These are phyloP conservation scores for Rhodotorula sp. DNA, from an alignment of 1,284 basidiomycete genomes.

Conservation along the genomic window DNA sequence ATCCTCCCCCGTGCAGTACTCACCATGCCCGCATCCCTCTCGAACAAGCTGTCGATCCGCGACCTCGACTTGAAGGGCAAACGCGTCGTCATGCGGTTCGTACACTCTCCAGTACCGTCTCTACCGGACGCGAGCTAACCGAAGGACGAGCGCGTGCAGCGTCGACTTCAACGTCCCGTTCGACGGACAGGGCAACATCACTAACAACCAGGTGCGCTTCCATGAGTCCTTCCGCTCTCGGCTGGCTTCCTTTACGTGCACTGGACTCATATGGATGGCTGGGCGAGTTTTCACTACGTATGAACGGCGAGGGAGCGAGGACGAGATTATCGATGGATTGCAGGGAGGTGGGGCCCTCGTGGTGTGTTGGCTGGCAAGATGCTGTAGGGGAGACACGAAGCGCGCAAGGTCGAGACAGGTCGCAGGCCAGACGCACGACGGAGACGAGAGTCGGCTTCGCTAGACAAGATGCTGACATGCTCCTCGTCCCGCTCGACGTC, in stretches of 20 bases:
- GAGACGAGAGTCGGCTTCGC: too few species aligned
- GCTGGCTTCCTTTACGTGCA: not conserved
- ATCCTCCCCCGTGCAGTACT: not conserved
- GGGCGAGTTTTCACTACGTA: too few species aligned
- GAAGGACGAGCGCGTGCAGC: slow-evolving; percentile 5
- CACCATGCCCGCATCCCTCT: slow-evolving; percentile 12
- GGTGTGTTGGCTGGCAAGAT: not conserved
- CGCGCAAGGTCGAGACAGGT: too few species aligned
- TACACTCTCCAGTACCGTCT: not conserved
- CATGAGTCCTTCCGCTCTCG: not conserved
- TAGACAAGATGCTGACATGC: not conserved
- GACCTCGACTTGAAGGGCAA: slow-evolving; percentile 87
- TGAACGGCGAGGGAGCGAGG: not conserved
- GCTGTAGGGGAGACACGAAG: too few species aligned
- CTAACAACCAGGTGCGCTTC: slow-evolving; percentile 82
- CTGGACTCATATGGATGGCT: too few species aligned
- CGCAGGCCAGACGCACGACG: too few species aligned
- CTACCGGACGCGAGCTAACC: not conserved
- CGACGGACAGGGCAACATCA: slow-evolving; percentile 79
- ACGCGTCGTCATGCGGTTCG: slow-evolving; percentile 79
- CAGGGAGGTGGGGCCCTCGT: not conserved
- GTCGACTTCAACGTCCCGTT: slow-evolving; percentile 98
- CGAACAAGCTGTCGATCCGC: slow-evolving; percentile 76
- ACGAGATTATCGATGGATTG: slow-evolving; percentile 14
- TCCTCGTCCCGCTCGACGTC: not conserved